A percentile compares a stretch with the other conserved stretches of the same genome.
Evolutionary conservation across 2,329 filamentous ascomycete genomes (phyloP).

Genomic region (Aspergillus quadricinctus): DNA sequence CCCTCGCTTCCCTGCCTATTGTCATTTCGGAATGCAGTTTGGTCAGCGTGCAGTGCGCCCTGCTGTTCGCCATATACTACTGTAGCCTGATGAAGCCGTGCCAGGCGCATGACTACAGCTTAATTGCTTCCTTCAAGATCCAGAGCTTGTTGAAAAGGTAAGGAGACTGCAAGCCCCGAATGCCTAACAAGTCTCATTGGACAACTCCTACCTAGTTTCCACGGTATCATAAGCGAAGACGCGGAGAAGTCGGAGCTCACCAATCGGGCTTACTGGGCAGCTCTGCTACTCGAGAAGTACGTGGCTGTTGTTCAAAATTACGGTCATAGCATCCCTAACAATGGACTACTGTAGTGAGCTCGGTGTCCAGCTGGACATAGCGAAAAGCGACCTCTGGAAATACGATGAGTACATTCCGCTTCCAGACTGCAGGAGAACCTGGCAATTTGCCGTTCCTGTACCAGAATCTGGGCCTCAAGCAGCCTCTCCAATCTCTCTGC

Average conservation of each 20-base stretch:
- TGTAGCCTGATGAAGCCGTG: constrained; percentile 22
- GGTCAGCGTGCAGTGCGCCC: constrained; percentile 21
- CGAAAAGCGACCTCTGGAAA: constrained; percentile 26
- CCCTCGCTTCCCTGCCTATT: constrained; percentile 16
- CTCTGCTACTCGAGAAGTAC: constrained; percentile 22
- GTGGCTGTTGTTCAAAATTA: too few species aligned
- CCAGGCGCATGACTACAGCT: constrained; percentile 27
- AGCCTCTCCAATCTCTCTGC: too few species aligned
- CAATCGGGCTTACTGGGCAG: constrained; percentile 20
- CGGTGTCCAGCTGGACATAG: constrained; percentile 22
- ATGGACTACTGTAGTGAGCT: constrained; percentile 15
- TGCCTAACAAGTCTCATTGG: too few species aligned
- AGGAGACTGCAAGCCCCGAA: background rate
- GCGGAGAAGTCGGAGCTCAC: constrained; percentile 12
- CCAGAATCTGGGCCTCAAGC: background rate
- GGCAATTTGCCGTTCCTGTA: constrained; percentile 13
- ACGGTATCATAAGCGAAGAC: background rate
- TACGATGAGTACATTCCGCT: constrained; percentile 24
- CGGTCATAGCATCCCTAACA: too few species aligned
- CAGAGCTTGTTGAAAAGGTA: constrained; percentile 22
- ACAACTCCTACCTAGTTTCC: too few species aligned
- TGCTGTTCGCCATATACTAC: constrained; percentile 25
- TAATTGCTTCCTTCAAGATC: constrained; percentile 26
- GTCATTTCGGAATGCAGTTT: constrained; percentile 21
- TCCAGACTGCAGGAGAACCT: constrained; percentile 18